Conservation (phyloP, 805 yeast genomes). For the Saccharomyces kudriavzevii region DNA sequence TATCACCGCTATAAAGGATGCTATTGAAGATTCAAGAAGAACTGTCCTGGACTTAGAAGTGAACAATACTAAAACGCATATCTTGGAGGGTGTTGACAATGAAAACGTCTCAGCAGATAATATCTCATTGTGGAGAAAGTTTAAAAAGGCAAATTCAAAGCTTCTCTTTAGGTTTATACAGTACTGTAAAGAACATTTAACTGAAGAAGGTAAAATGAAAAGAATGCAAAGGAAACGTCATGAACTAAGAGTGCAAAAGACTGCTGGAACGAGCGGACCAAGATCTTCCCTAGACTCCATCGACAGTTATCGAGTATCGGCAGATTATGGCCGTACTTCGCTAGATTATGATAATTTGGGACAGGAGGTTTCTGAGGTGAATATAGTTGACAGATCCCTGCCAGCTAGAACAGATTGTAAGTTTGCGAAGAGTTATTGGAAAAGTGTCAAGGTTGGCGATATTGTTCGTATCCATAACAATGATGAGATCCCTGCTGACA, state of each 20-base stretch:
- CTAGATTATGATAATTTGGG: conserved; percentile 41
- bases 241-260: conserved; percentile 20
- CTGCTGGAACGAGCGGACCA: conserved; percentile 21
- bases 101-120: conserved; percentile 55
- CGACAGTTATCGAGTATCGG: conserved; percentile 27
- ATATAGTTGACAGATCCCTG: conserved; percentile 49
- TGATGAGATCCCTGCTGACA: conserved; percentile 76
- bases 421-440: conserved; percentile 44
- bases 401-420: conserved; percentile 32
- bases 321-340: conserved; percentile 31
- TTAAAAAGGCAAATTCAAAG: conserved; percentile 47
- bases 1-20: conserved; percentile 72
- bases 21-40: conserved; percentile 72
- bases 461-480: conserved; percentile 59
- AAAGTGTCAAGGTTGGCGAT: conserved; percentile 65
- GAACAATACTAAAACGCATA: conserved; percentile 66
- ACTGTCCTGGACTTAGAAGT: conserved; percentile 64
- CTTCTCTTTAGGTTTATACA: conserved; percentile 20
- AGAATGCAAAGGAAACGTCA: conserved; percentile 30
- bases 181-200: conserved; percentile 23
- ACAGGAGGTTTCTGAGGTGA: conserved; percentile 48
- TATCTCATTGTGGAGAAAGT: conserved; percentile 59
- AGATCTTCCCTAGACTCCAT: conserved; percentile 35
- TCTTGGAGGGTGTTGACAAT: conserved; percentile 48
- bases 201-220: conserved; percentile 32